Percentiles rank a stretch among this genome's conserved stretches.
These are phyloP conservation scores for Emmonsiellopsis sp. DNA, from an alignment of 2,329 filamentous ascomycete genomes.

Conservation along the genomic window DNA sequence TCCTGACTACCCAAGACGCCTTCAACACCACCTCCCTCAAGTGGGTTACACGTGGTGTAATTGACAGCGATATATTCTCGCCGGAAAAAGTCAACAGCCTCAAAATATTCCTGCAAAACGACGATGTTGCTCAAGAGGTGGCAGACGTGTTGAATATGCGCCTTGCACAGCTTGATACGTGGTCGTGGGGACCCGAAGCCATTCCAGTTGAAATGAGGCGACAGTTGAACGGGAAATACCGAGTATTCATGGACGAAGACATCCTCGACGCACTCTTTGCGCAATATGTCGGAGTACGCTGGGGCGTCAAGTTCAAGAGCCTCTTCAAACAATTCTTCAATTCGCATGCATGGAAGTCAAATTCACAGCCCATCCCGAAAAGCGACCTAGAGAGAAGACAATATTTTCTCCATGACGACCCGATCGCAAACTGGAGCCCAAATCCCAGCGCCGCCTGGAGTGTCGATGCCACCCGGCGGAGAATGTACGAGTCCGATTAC, in stretches of 20 bases:
- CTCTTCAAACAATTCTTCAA: slow-evolving; percentile 29
- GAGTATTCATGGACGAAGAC: slow-evolving; percentile 52
- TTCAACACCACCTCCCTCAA: slow-evolving; percentile 36
- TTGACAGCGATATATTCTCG: slow-evolving; percentile 42
- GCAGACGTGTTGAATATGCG: slow-evolving; percentile 50
- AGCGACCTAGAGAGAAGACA: slow-evolving; percentile 33
- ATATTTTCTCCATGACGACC: slow-evolving; percentile 32
- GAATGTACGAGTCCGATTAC: slow-evolving; percentile 36
- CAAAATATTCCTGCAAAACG: slow-evolving; percentile 41
- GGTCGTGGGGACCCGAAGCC: slow-evolving; percentile 41
- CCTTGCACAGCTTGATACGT: slow-evolving; percentile 40
- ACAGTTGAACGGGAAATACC: slow-evolving; percentile 49
- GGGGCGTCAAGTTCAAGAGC: slow-evolving; percentile 39
- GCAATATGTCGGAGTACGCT: slow-evolving; percentile 45
- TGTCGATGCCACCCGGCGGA: slow-evolving; percentile 25
- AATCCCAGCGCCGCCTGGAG: not conserved
- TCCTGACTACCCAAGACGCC: slow-evolving; percentile 22
- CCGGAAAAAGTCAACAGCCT: slow-evolving; percentile 43
- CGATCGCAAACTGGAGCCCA: slow-evolving; percentile 5
- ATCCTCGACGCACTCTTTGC: slow-evolving; percentile 47
- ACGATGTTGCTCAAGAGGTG: slow-evolving; percentile 43
- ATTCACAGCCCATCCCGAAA: slow-evolving; percentile 24
- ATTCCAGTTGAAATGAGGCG: slow-evolving; percentile 42
- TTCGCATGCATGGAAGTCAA: slow-evolving; percentile 33
- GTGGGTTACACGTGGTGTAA: slow-evolving; percentile 39